Evolutionary conservation across 1,139 yeast genomes (phyloP).

Genomic region (Magnusiomyces suaveolens): DNA sequence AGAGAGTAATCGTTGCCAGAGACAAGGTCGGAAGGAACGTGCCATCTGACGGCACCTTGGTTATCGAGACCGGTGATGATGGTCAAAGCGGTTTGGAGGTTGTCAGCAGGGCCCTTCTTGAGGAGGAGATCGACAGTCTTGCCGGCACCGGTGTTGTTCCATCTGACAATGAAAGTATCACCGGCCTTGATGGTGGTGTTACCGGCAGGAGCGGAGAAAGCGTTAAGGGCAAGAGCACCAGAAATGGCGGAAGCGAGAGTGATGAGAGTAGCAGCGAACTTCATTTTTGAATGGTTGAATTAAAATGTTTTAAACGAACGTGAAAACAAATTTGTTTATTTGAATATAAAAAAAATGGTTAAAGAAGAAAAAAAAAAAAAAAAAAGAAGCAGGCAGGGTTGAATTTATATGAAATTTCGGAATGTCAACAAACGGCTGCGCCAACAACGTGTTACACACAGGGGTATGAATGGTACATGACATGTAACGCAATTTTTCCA

Average conservation of each 20-base stretch:
- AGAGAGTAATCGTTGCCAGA: slow-evolving; percentile 31
- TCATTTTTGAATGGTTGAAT: slow-evolving; percentile 5
- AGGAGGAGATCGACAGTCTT: slow-evolving; percentile 28
- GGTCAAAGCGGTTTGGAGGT: slow-evolving; percentile 30
- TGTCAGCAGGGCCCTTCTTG: slow-evolving; percentile 28
- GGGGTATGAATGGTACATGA: too few species aligned
- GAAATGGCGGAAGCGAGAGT: slow-evolving; percentile 18
- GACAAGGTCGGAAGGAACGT: slow-evolving; percentile 27
- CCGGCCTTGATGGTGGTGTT: slow-evolving; percentile 29
- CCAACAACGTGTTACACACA: too few species aligned
- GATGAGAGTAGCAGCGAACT: slow-evolving; percentile 16
- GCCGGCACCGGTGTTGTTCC: slow-evolving; percentile 32
- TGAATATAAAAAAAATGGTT: slow-evolving; percentile 7
- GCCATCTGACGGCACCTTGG: slow-evolving; percentile 34
- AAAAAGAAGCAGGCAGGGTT: not conserved
- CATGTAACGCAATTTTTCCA: too few species aligned
- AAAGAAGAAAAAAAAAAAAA: slow-evolving; percentile 3
- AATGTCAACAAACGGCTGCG: too few species aligned
- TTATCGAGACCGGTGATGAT: slow-evolving; percentile 29
- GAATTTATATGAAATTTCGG: not conserved
- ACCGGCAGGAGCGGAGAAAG: slow-evolving; percentile 29
- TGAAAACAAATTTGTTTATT: not conserved
- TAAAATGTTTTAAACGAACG: too few species aligned
- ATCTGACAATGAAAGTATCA: slow-evolving; percentile 26
- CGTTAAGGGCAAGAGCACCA: slow-evolving; percentile 18